These are phyloP conservation scores for Phaeotremella skinneri DNA, from an alignment of 768 basidiomycete species.

Conservation along the genomic window DNA sequence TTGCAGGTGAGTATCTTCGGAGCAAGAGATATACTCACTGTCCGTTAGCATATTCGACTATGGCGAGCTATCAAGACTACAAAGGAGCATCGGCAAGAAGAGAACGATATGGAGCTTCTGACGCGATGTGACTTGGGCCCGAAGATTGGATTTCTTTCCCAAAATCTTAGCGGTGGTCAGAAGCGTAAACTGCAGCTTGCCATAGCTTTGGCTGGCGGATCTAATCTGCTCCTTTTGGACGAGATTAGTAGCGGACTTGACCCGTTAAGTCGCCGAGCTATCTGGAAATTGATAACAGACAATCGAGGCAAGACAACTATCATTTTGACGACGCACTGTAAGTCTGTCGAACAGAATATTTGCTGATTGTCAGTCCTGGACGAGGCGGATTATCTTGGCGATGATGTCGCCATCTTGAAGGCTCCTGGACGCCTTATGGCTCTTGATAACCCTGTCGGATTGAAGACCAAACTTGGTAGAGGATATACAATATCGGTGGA, in stretches of 20 bases:
- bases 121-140: slow-evolving; percentile 69
- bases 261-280: slow-evolving; percentile 70
- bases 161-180: slow-evolving; percentile 72
- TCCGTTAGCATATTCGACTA: slow-evolving; percentile 64
- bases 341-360: slow-evolving; percentile 31
- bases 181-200: slow-evolving; percentile 81
- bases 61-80: slow-evolving; percentile 67
- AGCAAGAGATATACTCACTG: background rate
- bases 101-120: slow-evolving; percentile 65
- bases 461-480: slow-evolving; percentile 68
- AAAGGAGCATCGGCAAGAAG: slow-evolving; percentile 50
- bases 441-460: slow-evolving; percentile 67
- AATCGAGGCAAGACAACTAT: slow-evolving; percentile 67
- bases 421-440: slow-evolving; percentile 74
- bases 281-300: slow-evolving; percentile 72
- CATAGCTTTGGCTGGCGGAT: slow-evolving; percentile 70
- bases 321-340: slow-evolving; percentile 74
- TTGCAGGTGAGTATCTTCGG: slow-evolving; percentile 44
- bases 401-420: slow-evolving; percentile 70
- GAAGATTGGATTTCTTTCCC: slow-evolving; percentile 67
- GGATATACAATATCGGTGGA: slow-evolving; percentile 67
- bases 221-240: slow-evolving; percentile 44
- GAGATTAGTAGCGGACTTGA: slow-evolving; percentile 62
- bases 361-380: slow-evolving; percentile 55
- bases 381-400: slow-evolving; percentile 74